Evolutionary conservation across 148 eudicot genomes (phyloP), one percentile per base, ranked within the genome.

Genomic region (Drosera capensis): DNA sequence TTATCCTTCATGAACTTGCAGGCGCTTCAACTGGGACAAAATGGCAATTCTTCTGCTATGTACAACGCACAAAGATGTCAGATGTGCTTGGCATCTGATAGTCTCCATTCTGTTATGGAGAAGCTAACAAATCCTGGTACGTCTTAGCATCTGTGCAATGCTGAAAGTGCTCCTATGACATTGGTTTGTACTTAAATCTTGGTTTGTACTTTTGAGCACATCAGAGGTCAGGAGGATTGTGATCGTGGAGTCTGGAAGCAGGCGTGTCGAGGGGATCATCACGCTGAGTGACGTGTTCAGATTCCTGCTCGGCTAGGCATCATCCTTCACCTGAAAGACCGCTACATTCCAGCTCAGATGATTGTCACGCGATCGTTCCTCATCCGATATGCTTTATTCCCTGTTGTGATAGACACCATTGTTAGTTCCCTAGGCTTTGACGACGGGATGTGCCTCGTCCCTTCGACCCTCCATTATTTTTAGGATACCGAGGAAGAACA

Each of bases 231-330:
- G 96, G 63, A 72, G 94, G 51, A 88, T 86, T 52, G 80, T 86
- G 8, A 77, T 86, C 28, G 96, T 86, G 43, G 96, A 86, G 64
- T 94, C 96, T 44, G 96, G 96, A 7, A 86, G 96, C 77, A 86
- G 82, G 75, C 96, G 88, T 3, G 96, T 86, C 0, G 94, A 86
- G 52, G 96, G 96, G 20, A 77, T 82, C 40, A 66, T 86, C 53
- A 76, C 94, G 25, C 25, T 86, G 58, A 82, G 80, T 18, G 96
- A 86, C 18, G 71, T 86, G 20, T 74, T 86, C 72, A 70, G 66
- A 48, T 82, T 82, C 73, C 71, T 86, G 79, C 75, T 86, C 52
- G 75, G 74, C 37, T 77, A 75, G 60, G 48, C n/a, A n/a, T n/a
- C n/a, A n/a, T n/a, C n/a, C n/a, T n/a, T n/a, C n/a, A n/a, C n/a